Base-by-base conservation (phyloP, 1,139 yeast genomes). In the Sugiyamaella neomexicana region DNA sequence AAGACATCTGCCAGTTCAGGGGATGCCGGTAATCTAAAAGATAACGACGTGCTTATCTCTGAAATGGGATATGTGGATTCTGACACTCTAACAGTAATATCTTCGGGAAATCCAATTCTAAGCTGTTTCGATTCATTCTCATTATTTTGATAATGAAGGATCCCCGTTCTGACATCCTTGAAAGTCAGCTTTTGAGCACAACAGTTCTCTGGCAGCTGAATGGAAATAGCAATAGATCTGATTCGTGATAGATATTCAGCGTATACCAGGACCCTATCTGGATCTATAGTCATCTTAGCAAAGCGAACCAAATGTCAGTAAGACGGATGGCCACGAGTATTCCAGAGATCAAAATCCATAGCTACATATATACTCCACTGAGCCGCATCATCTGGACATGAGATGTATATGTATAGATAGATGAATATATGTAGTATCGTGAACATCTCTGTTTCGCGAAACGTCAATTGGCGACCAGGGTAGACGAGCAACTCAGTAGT, bases 221-320 rank as follows among this genome's bases (percentile, higher is more conserved):
- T 58, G 5, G 63, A 55, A 2, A 68, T 46, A 5, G 69, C 61
- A 3, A 68, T 58, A 8, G 67, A 60, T 34, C 60, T 60, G 40
- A 68, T 67, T 36, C 68, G 55, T 9, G 67, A 60, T 49, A 75
- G 61, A 46, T 70, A 66, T 57, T 75, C 78, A 1, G 74, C 67
- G 55, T 55, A 57, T 17, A 31, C 47, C 34, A 49, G 57, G 25
- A 27, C 32, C 6, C 16, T 16, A 15, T 23, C 37, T 15, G 37
- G 43, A 37, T 37, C 42, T 13, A 10, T 12, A 10, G 50, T 25
- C 42, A 37, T 46, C 23, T 29, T 37, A 15, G 8, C 25, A 15
- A 15, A 17, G 6, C 23, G 12, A 38, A 2, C 8, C 25, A n/a
- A 12, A 2, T 12, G 16, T 12, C 3, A 34, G n/a, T 29, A 5